A percentile compares a stretch with the other conserved stretches of the same genome.
phyloP scores from a whole-genome alignment of 106 monocot species.

The Amphibolis antarctica region DNA sequence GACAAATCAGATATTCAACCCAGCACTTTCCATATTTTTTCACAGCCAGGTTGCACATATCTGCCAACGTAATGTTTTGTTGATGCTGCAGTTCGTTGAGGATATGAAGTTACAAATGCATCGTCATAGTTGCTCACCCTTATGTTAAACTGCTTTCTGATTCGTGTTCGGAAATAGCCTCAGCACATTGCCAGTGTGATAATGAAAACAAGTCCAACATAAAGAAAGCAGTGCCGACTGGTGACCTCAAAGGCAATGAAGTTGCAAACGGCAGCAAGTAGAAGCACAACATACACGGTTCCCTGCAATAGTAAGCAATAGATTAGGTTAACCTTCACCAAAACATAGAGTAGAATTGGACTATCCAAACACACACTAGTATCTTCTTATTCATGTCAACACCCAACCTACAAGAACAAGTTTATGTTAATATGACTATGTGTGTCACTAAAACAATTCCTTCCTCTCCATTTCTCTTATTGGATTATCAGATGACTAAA shows the following conservation, averaged over 20 bases:
- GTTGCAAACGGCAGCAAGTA: conserved; percentile 27
- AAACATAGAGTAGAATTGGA: no score
- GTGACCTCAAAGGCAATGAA: conserved; percentile 55
- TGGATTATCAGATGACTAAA: no score
- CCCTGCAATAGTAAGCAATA: conserved; percentile 33
- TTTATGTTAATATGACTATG: no score
- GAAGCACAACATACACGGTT: conserved; percentile 36
- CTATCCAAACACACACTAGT: no score
- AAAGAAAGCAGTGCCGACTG: conserved; percentile 30
- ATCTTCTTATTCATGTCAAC: no score
- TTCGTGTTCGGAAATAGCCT: conserved; percentile 61
- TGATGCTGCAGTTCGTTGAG: neutral
- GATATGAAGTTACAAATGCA: no score
- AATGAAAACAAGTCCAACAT: conserved; percentile 37
- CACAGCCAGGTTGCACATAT: neutral
- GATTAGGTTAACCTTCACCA: no score
- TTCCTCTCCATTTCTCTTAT: no score
- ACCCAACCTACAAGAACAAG: no score
- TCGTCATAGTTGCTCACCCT: conserved; percentile 28
- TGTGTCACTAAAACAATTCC: no score
- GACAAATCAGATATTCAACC: neutral
- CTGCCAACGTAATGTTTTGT: neutral
- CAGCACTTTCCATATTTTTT: conserved; percentile 50
- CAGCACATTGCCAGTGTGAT: conserved; percentile 39
- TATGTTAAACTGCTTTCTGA: conserved; percentile 75